These are phyloP conservation scores for Parmelia sp. DNA, from an alignment of 495 filamentous ascomycete genomes.

Conservation along the genomic window DNA sequence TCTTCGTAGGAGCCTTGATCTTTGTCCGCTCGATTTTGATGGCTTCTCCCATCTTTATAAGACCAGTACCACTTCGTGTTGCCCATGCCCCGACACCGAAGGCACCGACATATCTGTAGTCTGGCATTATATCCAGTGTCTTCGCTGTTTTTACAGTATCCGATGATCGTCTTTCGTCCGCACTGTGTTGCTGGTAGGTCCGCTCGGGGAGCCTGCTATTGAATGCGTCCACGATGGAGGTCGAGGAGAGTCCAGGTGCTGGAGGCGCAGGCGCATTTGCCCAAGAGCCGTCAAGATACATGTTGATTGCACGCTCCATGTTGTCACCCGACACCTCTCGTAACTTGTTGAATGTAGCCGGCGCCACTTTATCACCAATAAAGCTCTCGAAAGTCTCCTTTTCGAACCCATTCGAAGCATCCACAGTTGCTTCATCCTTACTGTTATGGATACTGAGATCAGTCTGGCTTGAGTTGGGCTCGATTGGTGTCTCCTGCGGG, in stretches of 20 bases:
- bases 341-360: constrained; percentile 46
- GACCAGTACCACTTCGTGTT: constrained; percentile 69
- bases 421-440: background rate
- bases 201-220: constrained; percentile 12
- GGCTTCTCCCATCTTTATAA: constrained; percentile 69
- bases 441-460: constrained; percentile 9
- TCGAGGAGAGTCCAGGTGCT: constrained; percentile 11
- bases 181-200: background rate
- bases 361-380: constrained; percentile 58
- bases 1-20: constrained; percentile 54
- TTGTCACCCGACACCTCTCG: constrained; percentile 53
- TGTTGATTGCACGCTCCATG: constrained; percentile 65
- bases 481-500: background rate
- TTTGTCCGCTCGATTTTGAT: constrained; percentile 84
- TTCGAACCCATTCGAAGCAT: constrained; percentile 51
- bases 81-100: constrained; percentile 91
- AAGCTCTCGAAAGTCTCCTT: constrained; percentile 61
- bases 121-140: constrained; percentile 42
- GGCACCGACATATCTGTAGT: constrained; percentile 74
- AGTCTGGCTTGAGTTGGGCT: constrained; percentile 18
- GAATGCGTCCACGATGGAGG: constrained; percentile 18
- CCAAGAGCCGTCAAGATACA: constrained; percentile 95
- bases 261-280: constrained; percentile 40
- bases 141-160: background rate
- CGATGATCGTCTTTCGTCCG: background rate